A percentile compares a stretch with the other conserved stretches of the same genome.
Conservation (phyloP, 1,139 yeast species). For the Geotrichum reessii region DNA sequence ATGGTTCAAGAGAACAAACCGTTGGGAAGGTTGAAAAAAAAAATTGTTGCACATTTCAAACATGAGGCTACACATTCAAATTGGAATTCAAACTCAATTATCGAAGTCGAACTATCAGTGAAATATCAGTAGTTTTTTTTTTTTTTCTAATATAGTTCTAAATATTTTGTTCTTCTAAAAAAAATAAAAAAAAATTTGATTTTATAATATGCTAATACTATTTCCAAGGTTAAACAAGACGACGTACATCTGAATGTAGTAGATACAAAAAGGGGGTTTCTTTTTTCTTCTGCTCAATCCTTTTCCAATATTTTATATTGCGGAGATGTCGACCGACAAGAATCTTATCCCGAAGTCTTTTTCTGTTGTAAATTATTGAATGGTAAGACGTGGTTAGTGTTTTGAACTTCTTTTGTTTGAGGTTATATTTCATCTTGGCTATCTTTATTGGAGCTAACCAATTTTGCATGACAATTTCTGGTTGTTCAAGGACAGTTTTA, state of each 20-base stretch:
- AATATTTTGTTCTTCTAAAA: too few relatives aligned
- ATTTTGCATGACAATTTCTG: not conserved
- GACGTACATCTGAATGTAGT: constrained; percentile 6
- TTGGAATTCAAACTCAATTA: too few relatives aligned
- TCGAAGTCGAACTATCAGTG: too few relatives aligned
- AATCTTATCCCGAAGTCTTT: constrained; percentile 5
- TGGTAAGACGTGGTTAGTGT: constrained; percentile 4
- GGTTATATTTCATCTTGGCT: not conserved
- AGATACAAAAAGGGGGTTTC: not conserved
- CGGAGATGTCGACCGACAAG: constrained; percentile 4
- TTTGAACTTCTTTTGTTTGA: not conserved
- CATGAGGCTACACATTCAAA: too few relatives aligned
- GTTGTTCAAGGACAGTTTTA: not conserved
- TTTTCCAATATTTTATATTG: constrained; percentile 6
- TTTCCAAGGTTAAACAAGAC: not conserved
- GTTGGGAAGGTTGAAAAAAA: too few relatives aligned
- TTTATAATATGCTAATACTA: not conserved
- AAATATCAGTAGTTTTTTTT: too few relatives aligned
- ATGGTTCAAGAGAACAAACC: too few relatives aligned
- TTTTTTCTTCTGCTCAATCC: not conserved
- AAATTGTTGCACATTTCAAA: too few relatives aligned
- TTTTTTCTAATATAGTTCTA: too few relatives aligned
- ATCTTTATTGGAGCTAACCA: constrained; percentile 10
- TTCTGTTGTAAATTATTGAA: constrained; percentile 2
- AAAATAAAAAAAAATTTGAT: not conserved